Conservation (phyloP, 495 filamentous ascomycete genomes). For the Neurospora discreta region DNA sequence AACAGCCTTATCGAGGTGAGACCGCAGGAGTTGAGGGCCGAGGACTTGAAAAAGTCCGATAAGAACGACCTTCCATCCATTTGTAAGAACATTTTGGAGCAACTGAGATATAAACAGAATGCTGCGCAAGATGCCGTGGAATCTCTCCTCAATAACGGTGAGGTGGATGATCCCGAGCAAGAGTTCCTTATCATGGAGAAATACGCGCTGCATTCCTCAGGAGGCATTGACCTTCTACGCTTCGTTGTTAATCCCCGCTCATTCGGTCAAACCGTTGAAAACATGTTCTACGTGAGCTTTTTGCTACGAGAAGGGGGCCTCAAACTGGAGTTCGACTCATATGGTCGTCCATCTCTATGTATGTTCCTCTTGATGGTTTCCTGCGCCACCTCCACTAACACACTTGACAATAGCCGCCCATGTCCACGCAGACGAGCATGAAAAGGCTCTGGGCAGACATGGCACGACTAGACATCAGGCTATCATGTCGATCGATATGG, state of each 20-base stretch:
- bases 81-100: conserved; percentile 53
- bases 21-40: conserved; percentile 60
- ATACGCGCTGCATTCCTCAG: conserved; percentile 47
- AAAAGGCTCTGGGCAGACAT: conserved; percentile 16
- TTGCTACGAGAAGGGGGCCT: conserved; percentile 76
- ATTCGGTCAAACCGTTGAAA: conserved; percentile 94
- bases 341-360: conserved; percentile 64
- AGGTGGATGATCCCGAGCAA: conserved; percentile 20
- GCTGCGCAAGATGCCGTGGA: conserved; percentile 33
- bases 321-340: conserved; percentile 50
- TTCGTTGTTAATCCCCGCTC: conserved; percentile 82
- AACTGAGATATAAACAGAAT: conserved; percentile 26
- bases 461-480: conserved; percentile 63
- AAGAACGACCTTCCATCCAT: conserved; percentile 61
- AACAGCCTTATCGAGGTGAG: conserved; percentile 54
- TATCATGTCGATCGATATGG: conserved; percentile 73
- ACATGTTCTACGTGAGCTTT: conserved; percentile 94
- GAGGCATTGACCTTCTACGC: conserved; percentile 61
- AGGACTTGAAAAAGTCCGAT: conserved; percentile 61
- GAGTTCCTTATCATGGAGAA: conserved; percentile 39
- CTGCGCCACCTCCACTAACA: background rate
- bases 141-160: conserved; percentile 22
- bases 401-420: conserved; percentile 10
- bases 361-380: conserved; percentile 20
- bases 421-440: conserved; percentile 12